phyloP scores from a whole-genome alignment of 1,139 yeast species.

The Kodamaea arcana region DNA sequence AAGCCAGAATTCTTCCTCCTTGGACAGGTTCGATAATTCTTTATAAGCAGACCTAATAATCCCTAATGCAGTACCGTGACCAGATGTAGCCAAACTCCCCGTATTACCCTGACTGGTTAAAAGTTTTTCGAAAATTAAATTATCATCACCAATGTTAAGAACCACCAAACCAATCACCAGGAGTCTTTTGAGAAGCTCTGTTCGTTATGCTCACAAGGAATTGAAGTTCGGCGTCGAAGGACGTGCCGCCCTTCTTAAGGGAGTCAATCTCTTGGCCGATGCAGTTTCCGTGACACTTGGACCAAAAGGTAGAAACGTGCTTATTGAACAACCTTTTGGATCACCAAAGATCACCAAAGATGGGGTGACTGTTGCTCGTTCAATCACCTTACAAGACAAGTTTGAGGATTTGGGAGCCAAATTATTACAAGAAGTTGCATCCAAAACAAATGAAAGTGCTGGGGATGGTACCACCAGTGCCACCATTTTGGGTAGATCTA shows the following conservation, averaged over 20 bases:
- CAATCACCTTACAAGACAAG: slow-evolving; percentile 83
- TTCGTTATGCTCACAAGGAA: slow-evolving; percentile 84
- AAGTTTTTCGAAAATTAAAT: too few relatives aligned
- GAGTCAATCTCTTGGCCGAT: slow-evolving; percentile 94
- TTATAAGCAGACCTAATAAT: slow-evolving; percentile 70
- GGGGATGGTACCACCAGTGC: slow-evolving; percentile 99
- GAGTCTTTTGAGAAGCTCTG: slow-evolving; percentile 34
- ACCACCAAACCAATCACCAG: slow-evolving; percentile 46
- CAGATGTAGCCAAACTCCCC: slow-evolving; percentile 92
- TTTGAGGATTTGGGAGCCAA: slow-evolving; percentile 97
- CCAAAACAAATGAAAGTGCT: slow-evolving; percentile 96
- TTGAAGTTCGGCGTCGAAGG: slow-evolving; percentile 98
- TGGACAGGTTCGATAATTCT: slow-evolving; percentile 28
- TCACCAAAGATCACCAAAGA: slow-evolving; percentile 98
- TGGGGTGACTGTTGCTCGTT: slow-evolving; percentile 97
- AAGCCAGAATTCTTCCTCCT: slow-evolving; percentile 39
- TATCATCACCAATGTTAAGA: slow-evolving; percentile 55
- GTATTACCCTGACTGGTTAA: too few relatives aligned
- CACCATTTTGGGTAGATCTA: slow-evolving; percentile 94
- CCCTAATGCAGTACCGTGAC: slow-evolving; percentile 95
- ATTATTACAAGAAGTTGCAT: slow-evolving; percentile 94
- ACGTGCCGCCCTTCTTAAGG: slow-evolving; percentile 91
- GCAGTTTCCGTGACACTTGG: slow-evolving; percentile 97
- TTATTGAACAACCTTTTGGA: slow-evolving; percentile 95
- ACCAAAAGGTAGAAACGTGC: slow-evolving; percentile 97